A percentile compares a stretch with the other conserved stretches of the same genome.
Conservation (phyloP, 768 basidiomycete genomes). For the Tulasnella sp. region DNA sequence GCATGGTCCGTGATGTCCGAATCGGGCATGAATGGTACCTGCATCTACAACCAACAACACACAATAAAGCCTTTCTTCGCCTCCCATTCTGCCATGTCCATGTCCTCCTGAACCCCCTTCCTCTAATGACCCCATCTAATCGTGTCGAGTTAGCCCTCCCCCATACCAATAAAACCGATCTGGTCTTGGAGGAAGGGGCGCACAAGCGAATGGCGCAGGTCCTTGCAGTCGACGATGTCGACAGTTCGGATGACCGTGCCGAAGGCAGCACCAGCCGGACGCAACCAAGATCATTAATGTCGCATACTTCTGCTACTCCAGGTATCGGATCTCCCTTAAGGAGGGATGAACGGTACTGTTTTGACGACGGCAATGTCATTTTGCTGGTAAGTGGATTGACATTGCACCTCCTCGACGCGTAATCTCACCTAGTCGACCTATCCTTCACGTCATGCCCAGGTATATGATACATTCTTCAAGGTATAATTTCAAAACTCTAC, state of each 20-base stretch:
- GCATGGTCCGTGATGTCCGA: too few species aligned
- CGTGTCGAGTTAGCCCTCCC: too few species aligned
- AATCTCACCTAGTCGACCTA: neutral
- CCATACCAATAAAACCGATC: too few species aligned
- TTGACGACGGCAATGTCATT: conserved; percentile 13
- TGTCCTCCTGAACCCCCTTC: neutral
- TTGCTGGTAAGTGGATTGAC: conserved; percentile 6
- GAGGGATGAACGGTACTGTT: neutral
- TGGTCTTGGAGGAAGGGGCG: too few species aligned
- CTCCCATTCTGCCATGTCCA: neutral
- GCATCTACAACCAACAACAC: neutral
- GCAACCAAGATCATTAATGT: too few species aligned
- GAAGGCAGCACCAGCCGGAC: neutral
- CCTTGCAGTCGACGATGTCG: neutral
- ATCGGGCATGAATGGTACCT: neutral
- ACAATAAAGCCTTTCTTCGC: neutral
- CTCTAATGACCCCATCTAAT: neutral
- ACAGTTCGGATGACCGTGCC: neutral
- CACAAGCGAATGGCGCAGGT: too few species aligned
- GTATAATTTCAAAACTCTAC: neutral
- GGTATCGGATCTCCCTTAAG: too few species aligned
- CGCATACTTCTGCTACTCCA: too few species aligned
- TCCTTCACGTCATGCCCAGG: neutral
- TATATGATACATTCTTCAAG: conserved; percentile 14
- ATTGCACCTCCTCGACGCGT: conserved; percentile 1